Base-by-base conservation (phyloP, 2,329 filamentous ascomycete genomes). In the Aspergillus chevalieri region DNA sequence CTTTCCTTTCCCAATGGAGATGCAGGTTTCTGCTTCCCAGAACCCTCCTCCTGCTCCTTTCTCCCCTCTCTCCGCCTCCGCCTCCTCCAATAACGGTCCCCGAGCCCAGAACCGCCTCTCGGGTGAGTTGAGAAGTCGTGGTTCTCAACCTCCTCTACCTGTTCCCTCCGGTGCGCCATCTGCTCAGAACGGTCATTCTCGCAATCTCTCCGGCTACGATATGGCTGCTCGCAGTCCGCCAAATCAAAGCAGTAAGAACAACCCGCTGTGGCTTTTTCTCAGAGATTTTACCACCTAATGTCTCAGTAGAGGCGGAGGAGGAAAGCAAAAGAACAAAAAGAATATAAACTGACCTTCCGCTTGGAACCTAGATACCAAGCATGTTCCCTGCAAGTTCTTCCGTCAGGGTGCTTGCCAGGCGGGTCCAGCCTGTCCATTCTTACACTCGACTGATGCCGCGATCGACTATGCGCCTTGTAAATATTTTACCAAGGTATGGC, bases 331-430 rank as follows among this genome's bases (percentile, higher is more conserved):
- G n/a, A 17, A 2, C 6, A 17, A 15, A 44, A 33, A 24, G 43
- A 22, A 19, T n/a, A 21, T 1, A 21, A 36, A 14, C 43, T 45
- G 17, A 36, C 21, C 5, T 8, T 44, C 12, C 26, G 24, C 2
- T 21, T 24, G 56, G 17, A 17, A 36, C 45, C 45, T 55, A 96
- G 92, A 95, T 71, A 95, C 93, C 15, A 87, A 91, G 54, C 93
- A 97, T 75, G 93, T 98, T 42, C 93, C 93, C 36, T 98, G 93
- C 86, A 97, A 97, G 79, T 98, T 98, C 86, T 98, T 93, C 73
- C 85, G 90, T 47, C 89, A 95, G 75, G 91, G 92, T 68, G 85
- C 89, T 63, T 98, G 93, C 71, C 92, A 97, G 79, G 93, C 93
- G 50, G 93, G 93, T 61, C 88, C 87, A 68, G 89, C 91, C 57